phyloP scores from a whole-genome alignment of 2,329 filamentous ascomycete genomes.

The Ramularia collo-cygni region DNA sequence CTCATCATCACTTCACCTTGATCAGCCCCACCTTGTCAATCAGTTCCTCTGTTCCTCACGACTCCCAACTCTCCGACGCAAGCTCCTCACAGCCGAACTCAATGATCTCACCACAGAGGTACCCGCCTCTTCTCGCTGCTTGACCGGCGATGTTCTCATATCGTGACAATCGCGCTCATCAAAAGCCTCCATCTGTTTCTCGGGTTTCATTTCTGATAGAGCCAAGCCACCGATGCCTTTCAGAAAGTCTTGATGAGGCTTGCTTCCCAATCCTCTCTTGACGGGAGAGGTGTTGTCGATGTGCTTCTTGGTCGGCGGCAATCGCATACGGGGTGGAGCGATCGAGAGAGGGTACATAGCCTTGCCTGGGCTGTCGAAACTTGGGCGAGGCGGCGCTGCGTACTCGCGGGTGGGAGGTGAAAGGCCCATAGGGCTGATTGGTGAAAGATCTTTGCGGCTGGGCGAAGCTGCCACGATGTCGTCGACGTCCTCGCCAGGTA shows the following conservation, averaged over 20 bases:
- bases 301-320: constrained; percentile 5
- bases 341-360: constrained; percentile 8
- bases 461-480: not conserved
- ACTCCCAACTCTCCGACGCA: not conserved
- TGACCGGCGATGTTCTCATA: not conserved
- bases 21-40: too few species aligned
- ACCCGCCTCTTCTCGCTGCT: not conserved
- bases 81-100: not conserved
- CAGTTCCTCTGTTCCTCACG: not conserved
- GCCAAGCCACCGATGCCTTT: not conserved
- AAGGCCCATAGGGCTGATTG: not conserved
- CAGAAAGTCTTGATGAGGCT: not conserved
- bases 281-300: constrained; percentile 4
- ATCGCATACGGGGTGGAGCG: constrained; percentile 8
- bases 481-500: constrained; percentile 1
- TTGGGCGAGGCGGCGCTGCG: constrained; percentile 1
- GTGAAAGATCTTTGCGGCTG: not conserved
- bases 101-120: not conserved
- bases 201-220: not conserved
- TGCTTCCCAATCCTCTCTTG: constrained; percentile 3
- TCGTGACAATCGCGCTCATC: not conserved
- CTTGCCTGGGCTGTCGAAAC: not conserved
- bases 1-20: too few species aligned
- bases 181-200: not conserved
- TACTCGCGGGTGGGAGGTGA: constrained; percentile 1